Base-by-base conservation (phyloP, 2,329 filamentous ascomycete genomes). In the Alternaria gaisen region DNA sequence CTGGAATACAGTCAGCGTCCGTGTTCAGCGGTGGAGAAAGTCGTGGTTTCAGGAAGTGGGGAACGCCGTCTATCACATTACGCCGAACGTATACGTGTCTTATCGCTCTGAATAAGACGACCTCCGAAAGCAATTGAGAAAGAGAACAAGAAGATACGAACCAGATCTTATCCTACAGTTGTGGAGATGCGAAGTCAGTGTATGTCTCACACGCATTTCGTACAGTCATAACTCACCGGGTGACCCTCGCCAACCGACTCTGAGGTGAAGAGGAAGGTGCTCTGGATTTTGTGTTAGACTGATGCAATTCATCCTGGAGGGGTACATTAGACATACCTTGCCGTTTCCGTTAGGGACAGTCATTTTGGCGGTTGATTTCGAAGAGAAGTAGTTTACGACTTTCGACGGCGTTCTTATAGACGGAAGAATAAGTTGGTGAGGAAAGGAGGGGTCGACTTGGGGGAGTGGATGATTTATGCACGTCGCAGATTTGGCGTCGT, bases 151-250 rank as follows among this genome's bases (percentile, higher is more conserved):
- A 5, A 16, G 14, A 22, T 51, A 74, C 78, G 62, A 79, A 88
- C 86, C 91, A 92, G 80, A 97, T 97, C 91, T 97, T 97, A 83
- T 97, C 93, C 6, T 20, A 20, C 20, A 20, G 20, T 20, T 20
- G 20, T 20, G 20, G 20, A 20, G 24, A 24, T 24, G 24, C 24
- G 24, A 8, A 24, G 24, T 24, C 24, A 24, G 24, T 24, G 6
- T 24, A 0, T 24, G 24, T 24, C 6, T 24, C 24, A 24, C 24
- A 24, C 0, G 24, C 6, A 24, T 24, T 24, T 24, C 24, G 24
- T 24, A 24, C 24, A 24, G 6, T 24, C 24, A 24, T 24, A 24
- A 24, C 24, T 24, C 24, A 24, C 24, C 77, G 93, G 92, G 85
- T 97, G 93, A 34, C 79, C 80, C 70, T 82, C 80, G 60, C 83